Percentiles rank a stretch among this genome's conserved stretches.
These are phyloP conservation scores for Diaporthe citri DNA, from an alignment of 2,329 filamentous ascomycete species.

Conservation along the genomic window DNA sequence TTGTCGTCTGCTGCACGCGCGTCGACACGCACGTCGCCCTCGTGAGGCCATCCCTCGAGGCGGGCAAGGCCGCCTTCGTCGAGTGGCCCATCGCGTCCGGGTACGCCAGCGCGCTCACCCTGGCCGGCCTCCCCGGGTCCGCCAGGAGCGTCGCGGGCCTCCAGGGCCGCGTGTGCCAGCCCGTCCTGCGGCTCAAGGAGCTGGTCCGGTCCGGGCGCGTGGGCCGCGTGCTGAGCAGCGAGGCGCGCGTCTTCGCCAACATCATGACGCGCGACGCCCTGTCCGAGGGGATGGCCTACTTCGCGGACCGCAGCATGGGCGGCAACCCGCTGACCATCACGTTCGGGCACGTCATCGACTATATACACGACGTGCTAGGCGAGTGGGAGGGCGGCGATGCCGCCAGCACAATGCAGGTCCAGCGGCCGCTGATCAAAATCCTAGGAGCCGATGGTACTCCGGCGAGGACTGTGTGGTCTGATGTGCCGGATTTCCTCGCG, in stretches of 20 bases:
- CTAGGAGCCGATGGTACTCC: neutral
- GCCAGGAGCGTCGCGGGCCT: constrained; percentile 61
- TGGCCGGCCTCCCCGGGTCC: constrained; percentile 49
- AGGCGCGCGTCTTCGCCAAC: constrained; percentile 41
- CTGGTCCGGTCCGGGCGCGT: constrained; percentile 57
- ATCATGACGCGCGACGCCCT: constrained; percentile 39
- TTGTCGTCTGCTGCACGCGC: constrained; percentile 59
- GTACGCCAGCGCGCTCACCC: constrained; percentile 55
- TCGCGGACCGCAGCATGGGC: constrained; percentile 11
- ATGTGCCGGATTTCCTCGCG: constrained; percentile 49
- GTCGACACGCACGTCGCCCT: constrained; percentile 58
- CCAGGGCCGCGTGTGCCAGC: constrained; percentile 57
- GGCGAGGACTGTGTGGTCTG: constrained; percentile 39
- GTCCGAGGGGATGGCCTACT: constrained; percentile 39
- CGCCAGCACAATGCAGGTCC: constrained; percentile 13
- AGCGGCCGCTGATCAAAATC: constrained; percentile 17
- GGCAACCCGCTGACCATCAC: constrained; percentile 28
- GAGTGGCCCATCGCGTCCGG: constrained; percentile 63
- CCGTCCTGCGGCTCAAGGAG: constrained; percentile 55
- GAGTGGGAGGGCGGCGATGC: neutral
- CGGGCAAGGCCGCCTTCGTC: constrained; percentile 62
- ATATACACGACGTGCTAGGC: constrained; percentile 28
- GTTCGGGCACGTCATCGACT: constrained; percentile 29
- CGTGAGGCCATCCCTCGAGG: constrained; percentile 56
- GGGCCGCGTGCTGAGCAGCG: constrained; percentile 55